Evolutionary conservation across 2,329 filamentous ascomycete genomes (phyloP).

Genomic region (Corynespora cassiicola): DNA sequence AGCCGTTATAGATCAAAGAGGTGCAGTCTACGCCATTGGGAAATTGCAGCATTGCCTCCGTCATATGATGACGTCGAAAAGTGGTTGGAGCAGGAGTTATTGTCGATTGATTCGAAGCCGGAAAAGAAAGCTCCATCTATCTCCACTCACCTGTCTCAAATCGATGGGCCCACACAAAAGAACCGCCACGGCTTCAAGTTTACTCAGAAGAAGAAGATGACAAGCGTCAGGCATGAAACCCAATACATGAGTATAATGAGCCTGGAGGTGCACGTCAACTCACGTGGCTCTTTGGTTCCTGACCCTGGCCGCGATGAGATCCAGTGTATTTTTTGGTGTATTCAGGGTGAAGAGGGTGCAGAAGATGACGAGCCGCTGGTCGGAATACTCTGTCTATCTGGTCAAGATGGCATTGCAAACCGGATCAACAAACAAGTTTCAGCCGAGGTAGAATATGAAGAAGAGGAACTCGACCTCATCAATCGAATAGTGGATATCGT

Average conservation of each 20-base stretch:
- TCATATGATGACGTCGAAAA: constrained; percentile 69
- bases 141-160: constrained; percentile 71
- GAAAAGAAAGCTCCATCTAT: constrained; percentile 21
- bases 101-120: too few species aligned
- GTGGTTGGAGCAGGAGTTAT: constrained; percentile 68
- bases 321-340: constrained; percentile 86
- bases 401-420: constrained; percentile 63
- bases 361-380: constrained; percentile 63
- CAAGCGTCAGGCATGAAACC: constrained; percentile 80
- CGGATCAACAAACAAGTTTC: constrained; percentile 68
- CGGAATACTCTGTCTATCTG: constrained; percentile 76
- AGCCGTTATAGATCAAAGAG: constrained; percentile 61
- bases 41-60: constrained; percentile 75
- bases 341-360: constrained; percentile 75
- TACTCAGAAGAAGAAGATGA: constrained; percentile 76
- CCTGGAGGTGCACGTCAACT: constrained; percentile 90
- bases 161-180: constrained; percentile 85
- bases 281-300: constrained; percentile 77
- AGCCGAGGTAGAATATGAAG: constrained; percentile 74
- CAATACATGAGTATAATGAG: constrained; percentile 98
- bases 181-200: constrained; percentile 86
- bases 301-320: constrained; percentile 92
- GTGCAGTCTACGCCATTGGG: constrained; percentile 76
- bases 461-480: constrained; percentile 83
- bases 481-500: constrained; percentile 88